Percentiles rank a stretch among this genome's conserved stretches.
Conservation (phyloP, 768 basidiomycete species). For the Leucocoprinus leucothites region DNA sequence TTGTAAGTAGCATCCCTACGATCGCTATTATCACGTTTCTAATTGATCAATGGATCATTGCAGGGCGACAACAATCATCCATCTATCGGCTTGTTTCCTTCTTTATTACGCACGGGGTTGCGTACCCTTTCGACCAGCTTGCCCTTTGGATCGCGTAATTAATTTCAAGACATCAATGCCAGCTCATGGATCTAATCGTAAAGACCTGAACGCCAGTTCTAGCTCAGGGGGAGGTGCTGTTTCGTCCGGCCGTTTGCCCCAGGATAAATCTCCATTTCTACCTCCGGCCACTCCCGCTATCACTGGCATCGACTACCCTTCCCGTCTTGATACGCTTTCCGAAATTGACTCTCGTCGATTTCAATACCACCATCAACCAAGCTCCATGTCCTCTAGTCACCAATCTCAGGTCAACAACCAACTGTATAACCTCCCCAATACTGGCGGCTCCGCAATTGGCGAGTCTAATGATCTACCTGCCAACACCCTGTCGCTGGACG, state of each 20-base stretch:
- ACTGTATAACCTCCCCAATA: conserved; percentile 35
- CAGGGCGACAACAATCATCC: conserved; percentile 6
- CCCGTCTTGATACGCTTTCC: conserved; percentile 34
- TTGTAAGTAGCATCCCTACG: not conserved
- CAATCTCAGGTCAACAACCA: not conserved
- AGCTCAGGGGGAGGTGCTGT: conserved; percentile 4
- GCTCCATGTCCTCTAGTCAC: not conserved
- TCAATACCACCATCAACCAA: conserved; percentile 20
- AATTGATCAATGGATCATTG: not conserved
- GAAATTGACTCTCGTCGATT: conserved; percentile 31
- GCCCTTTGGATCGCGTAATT: conserved; percentile 12
- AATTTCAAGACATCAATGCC: conserved; percentile 19
- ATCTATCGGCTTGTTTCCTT: conserved; percentile 8
- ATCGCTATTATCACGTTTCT: not conserved
- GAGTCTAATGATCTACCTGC: conserved; percentile 37
- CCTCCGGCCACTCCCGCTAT: conserved; percentile 45
- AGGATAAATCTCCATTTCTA: conserved; percentile 22
- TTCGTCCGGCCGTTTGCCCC: conserved; percentile 13
- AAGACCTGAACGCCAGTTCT: conserved; percentile 5
- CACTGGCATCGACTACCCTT: conserved; percentile 46
- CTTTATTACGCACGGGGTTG: conserved; percentile 17
- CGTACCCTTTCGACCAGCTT: not conserved
- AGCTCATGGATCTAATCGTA: conserved; percentile 18
- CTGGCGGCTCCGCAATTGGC: conserved; percentile 40
- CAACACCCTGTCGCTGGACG: conserved; percentile 44